phyloP scores from a whole-genome alignment of 768 basidiomycete species.

The Hygrocybe punicea region DNA sequence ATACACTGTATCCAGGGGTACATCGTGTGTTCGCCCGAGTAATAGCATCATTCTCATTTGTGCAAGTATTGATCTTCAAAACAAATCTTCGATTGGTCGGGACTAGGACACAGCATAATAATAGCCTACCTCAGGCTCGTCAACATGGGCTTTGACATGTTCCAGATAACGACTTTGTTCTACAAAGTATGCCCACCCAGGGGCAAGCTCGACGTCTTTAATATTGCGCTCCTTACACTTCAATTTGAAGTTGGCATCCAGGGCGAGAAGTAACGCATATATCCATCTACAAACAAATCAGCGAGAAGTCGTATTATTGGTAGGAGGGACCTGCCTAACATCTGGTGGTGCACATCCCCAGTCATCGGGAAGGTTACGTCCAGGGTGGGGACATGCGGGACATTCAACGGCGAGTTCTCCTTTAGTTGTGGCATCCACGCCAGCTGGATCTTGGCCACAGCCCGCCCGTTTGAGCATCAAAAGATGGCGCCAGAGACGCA shows the following conservation, averaged over 20 bases:
- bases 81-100: too few relatives aligned
- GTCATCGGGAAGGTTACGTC: conserved; percentile 20
- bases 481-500: conserved; percentile 17
- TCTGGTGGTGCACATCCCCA: conserved; percentile 15
- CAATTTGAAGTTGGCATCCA: conserved; percentile 25
- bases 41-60: conserved; percentile 1
- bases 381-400: conserved; percentile 28
- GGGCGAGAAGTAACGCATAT: conserved; percentile 16
- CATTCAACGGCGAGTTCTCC: conserved; percentile 26
- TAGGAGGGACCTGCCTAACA: neutral
- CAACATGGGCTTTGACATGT: conserved; percentile 6
- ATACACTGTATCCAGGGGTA: conserved; percentile 17
- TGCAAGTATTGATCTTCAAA: conserved; percentile 7
- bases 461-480: conserved; percentile 20
- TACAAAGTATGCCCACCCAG: conserved; percentile 13
- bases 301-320: neutral
- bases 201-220: conserved; percentile 13
- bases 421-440: conserved; percentile 11
- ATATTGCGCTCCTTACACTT: conserved; percentile 21
- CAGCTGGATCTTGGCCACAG: conserved; percentile 14
- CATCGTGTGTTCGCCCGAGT: neutral
- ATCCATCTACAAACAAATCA: conserved; percentile 13
- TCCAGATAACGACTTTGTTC: conserved; percentile 9
- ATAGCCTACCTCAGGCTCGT: neutral
- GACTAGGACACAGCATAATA: too few relatives aligned